Percentiles rank a stretch among this genome's conserved stretches.
Evolutionary conservation across 164 flowering plant species (phyloP).

Genomic region (Aristolochia contorta): DNA sequence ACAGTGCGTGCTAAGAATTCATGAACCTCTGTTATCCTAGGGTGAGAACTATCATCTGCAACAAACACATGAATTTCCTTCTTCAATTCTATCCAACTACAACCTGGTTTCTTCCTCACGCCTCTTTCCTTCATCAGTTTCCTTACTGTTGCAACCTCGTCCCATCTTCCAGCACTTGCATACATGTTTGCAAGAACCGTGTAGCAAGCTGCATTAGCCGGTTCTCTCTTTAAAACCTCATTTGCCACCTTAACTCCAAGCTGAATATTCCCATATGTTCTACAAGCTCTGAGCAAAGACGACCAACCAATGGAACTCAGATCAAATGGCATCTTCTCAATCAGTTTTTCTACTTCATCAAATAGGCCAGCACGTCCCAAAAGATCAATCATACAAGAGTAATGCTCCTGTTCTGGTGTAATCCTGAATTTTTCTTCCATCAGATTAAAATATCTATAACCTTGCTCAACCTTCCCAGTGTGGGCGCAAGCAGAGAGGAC

Average conservation of each 20-base stretch:
- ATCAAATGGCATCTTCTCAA: conserved; percentile 51
- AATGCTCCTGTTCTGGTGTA: conserved; percentile 56
- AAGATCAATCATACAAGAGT: conserved; percentile 84
- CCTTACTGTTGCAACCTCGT: conserved; percentile 34
- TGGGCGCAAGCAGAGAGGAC: conserved; percentile 62
- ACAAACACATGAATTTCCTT: conserved; percentile 56
- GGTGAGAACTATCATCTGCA: conserved; percentile 68
- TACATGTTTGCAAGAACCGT: conserved; percentile 64
- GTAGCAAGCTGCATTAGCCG: conserved; percentile 58
- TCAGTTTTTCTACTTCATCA: conserved; percentile 51
- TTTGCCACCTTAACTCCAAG: conserved; percentile 62
- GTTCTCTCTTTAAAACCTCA: conserved; percentile 43
- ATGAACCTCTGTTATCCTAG: conserved; percentile 51
- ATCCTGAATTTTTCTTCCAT: conserved; percentile 50
- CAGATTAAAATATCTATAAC: conserved; percentile 30
- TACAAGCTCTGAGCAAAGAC: conserved; percentile 66
- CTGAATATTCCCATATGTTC: conserved; percentile 55
- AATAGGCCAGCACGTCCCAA: conserved; percentile 73
- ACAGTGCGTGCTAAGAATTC: conserved; percentile 45
- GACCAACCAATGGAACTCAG: conserved; percentile 58
- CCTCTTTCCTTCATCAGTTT: conserved; percentile 54
- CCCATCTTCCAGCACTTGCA: conserved; percentile 47
- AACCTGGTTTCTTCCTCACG: conserved; percentile 69
- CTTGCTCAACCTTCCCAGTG: conserved; percentile 52
- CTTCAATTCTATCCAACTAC: conserved; percentile 75